Evolutionary conservation across 495 filamentous ascomycete genomes (phyloP).

Genomic region (Entonaema liquescens): DNA sequence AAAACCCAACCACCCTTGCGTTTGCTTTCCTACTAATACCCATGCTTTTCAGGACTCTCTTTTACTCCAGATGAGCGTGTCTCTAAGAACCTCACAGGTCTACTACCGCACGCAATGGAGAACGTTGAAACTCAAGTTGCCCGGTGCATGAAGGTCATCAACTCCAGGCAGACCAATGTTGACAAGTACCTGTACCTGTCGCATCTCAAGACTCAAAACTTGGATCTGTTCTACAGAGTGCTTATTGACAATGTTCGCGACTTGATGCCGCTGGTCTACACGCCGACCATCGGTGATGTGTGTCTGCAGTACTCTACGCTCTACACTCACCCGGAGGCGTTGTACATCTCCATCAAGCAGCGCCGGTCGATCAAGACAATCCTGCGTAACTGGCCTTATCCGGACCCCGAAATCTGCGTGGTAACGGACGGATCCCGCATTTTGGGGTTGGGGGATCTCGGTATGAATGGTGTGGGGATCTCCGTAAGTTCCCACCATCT

Average conservation of each 20-base stretch:
- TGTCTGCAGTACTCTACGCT: constrained; percentile 95
- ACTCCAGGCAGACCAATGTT: constrained; percentile 77
- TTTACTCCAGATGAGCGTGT: constrained; percentile 65
- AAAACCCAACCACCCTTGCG: neutral
- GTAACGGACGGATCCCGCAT: constrained; percentile 98
- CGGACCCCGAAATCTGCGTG: constrained; percentile 91
- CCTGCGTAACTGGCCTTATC: constrained; percentile 88
- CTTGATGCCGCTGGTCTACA: constrained; percentile 95
- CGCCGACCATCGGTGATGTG: constrained; percentile 95
- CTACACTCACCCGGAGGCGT: constrained; percentile 92
- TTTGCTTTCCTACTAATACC: constrained; percentile 22
- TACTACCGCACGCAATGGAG: constrained; percentile 67
- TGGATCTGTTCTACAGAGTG: constrained; percentile 93
- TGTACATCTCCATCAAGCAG: constrained; percentile 94
- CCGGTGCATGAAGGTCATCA: constrained; percentile 71
- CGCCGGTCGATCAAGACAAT: constrained; percentile 82
- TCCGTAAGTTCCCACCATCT: constrained; percentile 68
- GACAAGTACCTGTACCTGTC: constrained; percentile 97
- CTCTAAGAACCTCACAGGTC: constrained; percentile 65
- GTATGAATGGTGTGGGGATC: constrained; percentile 98
- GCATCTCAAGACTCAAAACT: constrained; percentile 84
- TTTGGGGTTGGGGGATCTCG: constrained; percentile 93
- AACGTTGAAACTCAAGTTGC: constrained; percentile 60
- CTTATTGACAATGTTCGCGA: constrained; percentile 90
- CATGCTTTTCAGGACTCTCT: constrained; percentile 56